Evolutionary conservation across 2,329 filamentous ascomycete genomes (phyloP).

Genomic region (Phialophora expanda): DNA sequence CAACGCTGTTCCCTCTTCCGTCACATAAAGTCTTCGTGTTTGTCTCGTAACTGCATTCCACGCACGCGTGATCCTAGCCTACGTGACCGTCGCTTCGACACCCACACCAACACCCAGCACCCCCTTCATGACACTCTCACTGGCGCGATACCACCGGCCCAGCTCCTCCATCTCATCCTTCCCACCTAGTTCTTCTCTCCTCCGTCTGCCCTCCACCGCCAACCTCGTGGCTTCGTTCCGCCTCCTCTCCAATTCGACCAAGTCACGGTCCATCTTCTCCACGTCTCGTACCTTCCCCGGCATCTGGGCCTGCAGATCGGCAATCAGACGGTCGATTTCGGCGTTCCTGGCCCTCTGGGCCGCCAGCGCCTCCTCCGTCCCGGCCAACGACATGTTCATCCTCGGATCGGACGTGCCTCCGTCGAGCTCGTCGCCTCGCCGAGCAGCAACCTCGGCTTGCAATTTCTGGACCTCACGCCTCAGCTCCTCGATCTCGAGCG

Average conservation of each 20-base stretch:
- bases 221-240: slow-evolving; percentile 51
- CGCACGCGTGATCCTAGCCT: background rate
- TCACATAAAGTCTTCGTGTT: background rate
- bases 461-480: slow-evolving; percentile 49
- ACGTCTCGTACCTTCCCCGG: slow-evolving; percentile 52
- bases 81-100: slow-evolving; percentile 2
- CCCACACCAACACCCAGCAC: slow-evolving; percentile 44
- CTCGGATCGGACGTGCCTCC: slow-evolving; percentile 23
- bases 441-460: slow-evolving; percentile 51
- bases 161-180: slow-evolving; percentile 54
- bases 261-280: slow-evolving; percentile 53
- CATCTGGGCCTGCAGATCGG: slow-evolving; percentile 50
- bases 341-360: slow-evolving; percentile 50
- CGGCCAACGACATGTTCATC: slow-evolving; percentile 41
- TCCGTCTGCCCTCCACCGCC: slow-evolving; percentile 54
- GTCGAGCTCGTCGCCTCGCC: slow-evolving; percentile 26
- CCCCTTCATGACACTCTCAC: slow-evolving; percentile 49
- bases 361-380: slow-evolving; percentile 48
- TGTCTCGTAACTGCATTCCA: background rate
- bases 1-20: background rate
- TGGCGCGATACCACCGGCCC: slow-evolving; percentile 53
- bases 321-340: slow-evolving; percentile 50
- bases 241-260: slow-evolving; percentile 51
- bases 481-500: slow-evolving; percentile 50
- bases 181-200: slow-evolving; percentile 50